A percentile compares a stretch with the other conserved stretches of the same genome.
Conservation (phyloP, 1,284 basidiomycete species). For the Rhodotorula sp. region DNA sequence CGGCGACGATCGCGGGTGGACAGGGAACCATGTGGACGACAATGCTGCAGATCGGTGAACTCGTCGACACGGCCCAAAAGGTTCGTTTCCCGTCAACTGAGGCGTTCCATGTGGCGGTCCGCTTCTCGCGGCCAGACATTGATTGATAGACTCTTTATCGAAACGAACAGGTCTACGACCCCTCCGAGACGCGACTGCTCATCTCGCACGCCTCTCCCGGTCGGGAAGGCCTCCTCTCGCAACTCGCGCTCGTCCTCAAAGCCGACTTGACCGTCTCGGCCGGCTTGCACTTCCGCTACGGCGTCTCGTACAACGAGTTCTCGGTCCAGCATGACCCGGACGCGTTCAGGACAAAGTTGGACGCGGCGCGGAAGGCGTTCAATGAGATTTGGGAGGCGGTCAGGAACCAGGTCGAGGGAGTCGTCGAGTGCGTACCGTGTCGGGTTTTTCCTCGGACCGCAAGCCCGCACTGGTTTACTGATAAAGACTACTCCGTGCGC, state of each 20-base stretch:
- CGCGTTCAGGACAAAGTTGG: conserved; percentile 79
- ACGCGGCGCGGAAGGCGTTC: conserved; percentile 75
- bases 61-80: conserved; percentile 94
- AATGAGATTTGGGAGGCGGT: conserved; percentile 92
- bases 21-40: conserved; percentile 99
- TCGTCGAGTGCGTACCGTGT: conserved; percentile 65
- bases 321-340: conserved; percentile 88
- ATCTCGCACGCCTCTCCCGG: conserved; percentile 91
- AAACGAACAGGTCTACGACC: conserved; percentile 64
- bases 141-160: neutral
- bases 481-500: conserved; percentile 28
- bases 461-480: neutral
- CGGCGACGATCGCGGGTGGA: conserved; percentile 92
- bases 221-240: conserved; percentile 86
- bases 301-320: conserved; percentile 95
- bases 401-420: conserved; percentile 83
- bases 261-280: conserved; percentile 93
- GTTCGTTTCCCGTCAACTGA: conserved; percentile 51
- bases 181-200: conserved; percentile 88
- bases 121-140: neutral
- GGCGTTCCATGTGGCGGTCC: conserved; percentile 24
- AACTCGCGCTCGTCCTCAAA: conserved; percentile 85
- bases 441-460: neutral
- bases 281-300: conserved; percentile 96
- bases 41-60: conserved; percentile 93